Base-by-base conservation (phyloP, 495 filamentous ascomycete genomes). In the Xylaria intraflava region DNA sequence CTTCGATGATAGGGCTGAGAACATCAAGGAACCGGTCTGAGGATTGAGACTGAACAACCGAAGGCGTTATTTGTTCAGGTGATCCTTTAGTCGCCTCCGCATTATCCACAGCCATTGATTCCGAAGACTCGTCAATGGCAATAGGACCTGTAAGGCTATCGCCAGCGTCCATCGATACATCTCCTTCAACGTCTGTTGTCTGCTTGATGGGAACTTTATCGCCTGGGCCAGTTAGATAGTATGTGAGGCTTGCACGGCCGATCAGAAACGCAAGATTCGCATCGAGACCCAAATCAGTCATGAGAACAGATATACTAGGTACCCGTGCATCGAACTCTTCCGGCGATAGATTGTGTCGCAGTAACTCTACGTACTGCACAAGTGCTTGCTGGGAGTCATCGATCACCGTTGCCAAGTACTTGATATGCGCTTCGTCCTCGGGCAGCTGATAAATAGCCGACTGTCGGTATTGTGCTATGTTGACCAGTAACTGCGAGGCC, bases 201-300 rank as follows among this genome's bases (percentile, higher is more conserved):
- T 53, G 62, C 51, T 65, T 38, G 12, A 61, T 17, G 10, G 64
- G 60, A 11, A 64, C 44, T 23, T 71, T 65, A 23, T 66, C 68
- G 22, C 62, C 65, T 19, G 54, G 57, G 19, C 71, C 69, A 41
- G 68, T 69, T 17, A 70, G 65, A 42, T 73, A 73, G 52, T 67
- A 71, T 30, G 68, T 68, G 9, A 96, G 74, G 51, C 83, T 89
- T 7, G 78, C 76, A 41, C 94, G 80, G 36, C 78, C 80, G 56
- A 99, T 92, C 77, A 88, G 83, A 69, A 96, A 99, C 14, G 94
- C 94, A 19, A 95, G 71, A 54, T 83, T 79, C 0, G 87, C 84
- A 30, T 92, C 86, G 29, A 99, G 72, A 11, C 87, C 88, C 61
- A 85, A 96, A 2, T 94, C 85, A 19, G 73, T 72, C 58, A 96